Percentiles rank a stretch among this genome's conserved stretches.
Evolutionary conservation across 129 eudicot species (phyloP).

Genomic region (Helianthus tuberosus): DNA sequence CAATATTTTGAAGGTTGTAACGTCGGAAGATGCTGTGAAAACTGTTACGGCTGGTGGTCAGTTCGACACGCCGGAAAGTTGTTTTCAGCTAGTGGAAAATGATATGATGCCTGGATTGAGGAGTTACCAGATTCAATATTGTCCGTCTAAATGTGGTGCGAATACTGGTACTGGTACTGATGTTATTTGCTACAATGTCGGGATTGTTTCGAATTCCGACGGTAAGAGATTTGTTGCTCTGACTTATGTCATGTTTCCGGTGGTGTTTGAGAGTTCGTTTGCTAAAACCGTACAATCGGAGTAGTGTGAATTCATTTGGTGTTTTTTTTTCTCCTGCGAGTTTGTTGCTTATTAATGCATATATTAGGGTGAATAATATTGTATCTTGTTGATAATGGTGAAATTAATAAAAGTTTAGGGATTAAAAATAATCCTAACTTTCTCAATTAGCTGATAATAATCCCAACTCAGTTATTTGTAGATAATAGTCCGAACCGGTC

Average conservation of each 20-base stretch:
- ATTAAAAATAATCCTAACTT: too few species aligned
- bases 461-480: too few species aligned
- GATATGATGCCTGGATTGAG: constrained; percentile 36
- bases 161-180: background rate
- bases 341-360: too few species aligned
- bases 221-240: constrained; percentile 19
- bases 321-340: too few species aligned
- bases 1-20: constrained; percentile 18
- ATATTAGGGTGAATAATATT: too few species aligned
- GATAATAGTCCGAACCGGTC: too few species aligned
- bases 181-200: constrained; percentile 22
- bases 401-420: too few species aligned
- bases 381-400: too few species aligned
- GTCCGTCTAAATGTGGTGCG: constrained; percentile 32
- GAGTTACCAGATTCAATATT: constrained; percentile 34
- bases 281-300: background rate
- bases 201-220: constrained; percentile 9
- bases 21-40: background rate
- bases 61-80: constrained; percentile 22
- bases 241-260: constrained; percentile 31
- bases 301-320: background rate
- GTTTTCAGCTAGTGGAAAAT: constrained; percentile 37
- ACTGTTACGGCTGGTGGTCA: constrained; percentile 18
- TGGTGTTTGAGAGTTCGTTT: constrained; percentile 28
- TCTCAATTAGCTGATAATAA: too few species aligned